Evolutionary conservation across 1,139 yeast genomes (phyloP).

Genomic region (Groenewaldozyma sp.): DNA sequence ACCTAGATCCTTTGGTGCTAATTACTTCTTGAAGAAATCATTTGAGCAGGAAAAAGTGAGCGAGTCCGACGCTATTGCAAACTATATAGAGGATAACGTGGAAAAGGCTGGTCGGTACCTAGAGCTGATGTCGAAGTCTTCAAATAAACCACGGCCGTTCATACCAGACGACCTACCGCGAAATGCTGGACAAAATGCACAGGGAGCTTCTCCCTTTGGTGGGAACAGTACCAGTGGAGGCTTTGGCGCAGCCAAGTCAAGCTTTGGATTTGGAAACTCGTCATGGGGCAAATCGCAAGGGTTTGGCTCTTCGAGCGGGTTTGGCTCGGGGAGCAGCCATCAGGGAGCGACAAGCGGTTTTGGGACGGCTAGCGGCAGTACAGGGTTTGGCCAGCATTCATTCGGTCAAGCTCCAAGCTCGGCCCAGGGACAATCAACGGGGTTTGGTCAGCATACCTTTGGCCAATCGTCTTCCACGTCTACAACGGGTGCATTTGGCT

Average conservation of each 20-base stretch:
- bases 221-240: conserved; percentile 2
- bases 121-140: conserved; percentile 37
- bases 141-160: conserved; percentile 20
- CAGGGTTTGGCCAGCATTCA: conserved; percentile 16
- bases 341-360: not conserved
- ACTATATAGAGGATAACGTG: conserved; percentile 34
- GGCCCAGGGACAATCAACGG: conserved; percentile 3
- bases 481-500: too few relatives aligned
- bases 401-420: conserved; percentile 3
- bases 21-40: not conserved
- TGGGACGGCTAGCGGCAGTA: not conserved
- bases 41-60: conserved; percentile 30
- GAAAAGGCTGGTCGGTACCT: conserved; percentile 47
- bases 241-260: not conserved
- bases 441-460: conserved; percentile 3
- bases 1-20: too few relatives aligned
- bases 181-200: not conserved
- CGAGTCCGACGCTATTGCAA: conserved; percentile 41
- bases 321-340: not conserved
- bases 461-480: conserved; percentile 1
- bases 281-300: not conserved
- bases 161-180: conserved; percentile 7
- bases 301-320: not conserved
- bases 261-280: not conserved
- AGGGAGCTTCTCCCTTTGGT: not conserved